phyloP scores from a whole-genome alignment of 1,284 basidiomycete species.

The Macrocystidia cucumis region DNA sequence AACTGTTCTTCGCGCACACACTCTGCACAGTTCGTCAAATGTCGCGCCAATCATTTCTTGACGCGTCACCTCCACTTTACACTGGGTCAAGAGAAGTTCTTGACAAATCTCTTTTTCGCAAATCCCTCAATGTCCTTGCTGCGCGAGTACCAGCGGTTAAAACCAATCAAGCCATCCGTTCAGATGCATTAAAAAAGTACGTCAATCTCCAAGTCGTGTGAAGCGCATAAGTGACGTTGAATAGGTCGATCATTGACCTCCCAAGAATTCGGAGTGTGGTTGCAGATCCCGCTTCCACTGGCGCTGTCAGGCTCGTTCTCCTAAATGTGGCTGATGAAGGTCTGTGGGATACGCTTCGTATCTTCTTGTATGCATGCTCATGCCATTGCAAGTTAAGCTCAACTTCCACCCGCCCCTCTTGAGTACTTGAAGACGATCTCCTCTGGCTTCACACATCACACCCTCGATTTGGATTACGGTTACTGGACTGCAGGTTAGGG shows the following conservation, averaged over 20 bases:
- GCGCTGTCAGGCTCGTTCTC: slow-evolving; percentile 51
- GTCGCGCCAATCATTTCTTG: slow-evolving; percentile 30
- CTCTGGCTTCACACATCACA: slow-evolving; percentile 49
- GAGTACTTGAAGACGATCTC: slow-evolving; percentile 48
- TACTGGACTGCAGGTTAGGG: slow-evolving; percentile 75
- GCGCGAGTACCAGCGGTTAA: slow-evolving; percentile 52
- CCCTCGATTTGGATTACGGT: slow-evolving; percentile 67
- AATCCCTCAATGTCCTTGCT: slow-evolving; percentile 59
- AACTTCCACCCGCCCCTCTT: slow-evolving; percentile 47
- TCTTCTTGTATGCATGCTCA: slow-evolving; percentile 3
- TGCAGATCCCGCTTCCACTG: slow-evolving; percentile 36
- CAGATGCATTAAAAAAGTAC: slow-evolving; percentile 51
- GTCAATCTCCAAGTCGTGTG: slow-evolving; percentile 12
- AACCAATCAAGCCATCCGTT: slow-evolving; percentile 48
- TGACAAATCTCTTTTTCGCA: slow-evolving; percentile 58
- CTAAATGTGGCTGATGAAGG: slow-evolving; percentile 53
- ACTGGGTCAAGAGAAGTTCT: slow-evolving; percentile 35
- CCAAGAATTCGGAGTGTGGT: slow-evolving; percentile 59
- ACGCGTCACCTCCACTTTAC: slow-evolving; percentile 49
- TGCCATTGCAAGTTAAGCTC: slow-evolving; percentile 48
- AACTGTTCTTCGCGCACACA: no score
- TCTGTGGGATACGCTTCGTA: slow-evolving; percentile 22
- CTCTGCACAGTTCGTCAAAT: no score
- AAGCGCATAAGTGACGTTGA: not conserved
- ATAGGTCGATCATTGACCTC: slow-evolving; percentile 43